A percentile compares a stretch with the other conserved stretches of the same genome.
These are phyloP conservation scores for Plasmodium knowlesi DNA, from an alignment of 169 alveolate genomes.

Conservation along the genomic window DNA sequence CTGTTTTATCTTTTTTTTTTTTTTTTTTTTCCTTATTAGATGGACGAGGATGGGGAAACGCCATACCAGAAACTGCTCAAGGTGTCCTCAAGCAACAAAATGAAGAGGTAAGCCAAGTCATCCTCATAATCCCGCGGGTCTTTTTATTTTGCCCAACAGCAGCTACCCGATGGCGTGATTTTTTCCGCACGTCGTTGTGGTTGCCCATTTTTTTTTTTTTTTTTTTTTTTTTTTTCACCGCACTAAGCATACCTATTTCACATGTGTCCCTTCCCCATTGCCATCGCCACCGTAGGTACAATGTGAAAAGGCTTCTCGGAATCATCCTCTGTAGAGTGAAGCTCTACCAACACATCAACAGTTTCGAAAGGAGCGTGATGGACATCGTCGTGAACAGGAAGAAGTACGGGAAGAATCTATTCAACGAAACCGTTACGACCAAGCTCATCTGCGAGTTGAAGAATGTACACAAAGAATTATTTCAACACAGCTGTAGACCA, in stretches of 20 bases:
- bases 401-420: conserved; percentile 2
- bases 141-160: neutral
- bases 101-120: conserved; percentile 30
- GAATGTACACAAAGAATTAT: conserved; percentile 70
- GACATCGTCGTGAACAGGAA: conserved; percentile 22
- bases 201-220: neutral
- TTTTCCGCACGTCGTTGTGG: neutral
- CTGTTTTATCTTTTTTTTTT: conserved; percentile 13
- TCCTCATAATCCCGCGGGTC: neutral
- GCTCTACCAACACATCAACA: conserved; percentile 25
- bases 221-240: too few species aligned
- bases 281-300: conserved; percentile 12
- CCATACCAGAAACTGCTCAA: conserved; percentile 14
- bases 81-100: conserved; percentile 22
- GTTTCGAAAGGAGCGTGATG: conserved; percentile 19
- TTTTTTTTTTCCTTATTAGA: neutral
- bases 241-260: too few species aligned
- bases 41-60: conserved; percentile 63
- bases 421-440: conserved; percentile 1
- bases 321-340: conserved; percentile 63
- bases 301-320: conserved; percentile 65
- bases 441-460: conserved; percentile 43
- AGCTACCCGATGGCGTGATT: neutral
- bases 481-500: conserved; percentile 57
- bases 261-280: neutral